Evolutionary conservation across 2,329 filamentous ascomycete species (phyloP).

Genomic region (Zasmidium angulare): DNA sequence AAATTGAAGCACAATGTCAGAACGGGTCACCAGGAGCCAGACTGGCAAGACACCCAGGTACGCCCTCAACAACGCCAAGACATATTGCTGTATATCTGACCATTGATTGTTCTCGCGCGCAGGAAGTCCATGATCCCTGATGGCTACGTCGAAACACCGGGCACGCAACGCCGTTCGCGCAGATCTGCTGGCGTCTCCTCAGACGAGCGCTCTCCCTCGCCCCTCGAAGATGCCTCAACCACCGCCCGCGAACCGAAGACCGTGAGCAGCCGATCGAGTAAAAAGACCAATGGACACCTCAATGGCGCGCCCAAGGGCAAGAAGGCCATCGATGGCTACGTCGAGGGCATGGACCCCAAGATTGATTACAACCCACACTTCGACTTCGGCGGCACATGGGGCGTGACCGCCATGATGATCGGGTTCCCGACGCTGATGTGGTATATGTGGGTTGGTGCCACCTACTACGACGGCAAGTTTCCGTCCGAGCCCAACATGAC

Average conservation of each 20-base stretch:
- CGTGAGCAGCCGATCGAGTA: slow-evolving; percentile 8
- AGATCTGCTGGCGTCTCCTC: slow-evolving; percentile 37
- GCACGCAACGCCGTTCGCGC: slow-evolving; percentile 44
- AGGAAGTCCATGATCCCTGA: slow-evolving; percentile 42
- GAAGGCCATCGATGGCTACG: slow-evolving; percentile 40
- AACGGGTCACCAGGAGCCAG: slow-evolving; percentile 45
- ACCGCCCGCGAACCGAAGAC: slow-evolving; percentile 14
- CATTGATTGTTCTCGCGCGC: too few species aligned
- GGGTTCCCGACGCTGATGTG: slow-evolving; percentile 95
- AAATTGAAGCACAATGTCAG: slow-evolving; percentile 17
- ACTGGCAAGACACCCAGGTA: slow-evolving; percentile 51
- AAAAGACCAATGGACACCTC: slow-evolving; percentile 34
- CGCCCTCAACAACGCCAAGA: slow-evolving; percentile 21
- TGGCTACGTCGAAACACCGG: slow-evolving; percentile 52
- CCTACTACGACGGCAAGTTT: slow-evolving; percentile 83
- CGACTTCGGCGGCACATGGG: slow-evolving; percentile 87
- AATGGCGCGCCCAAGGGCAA: slow-evolving; percentile 39
- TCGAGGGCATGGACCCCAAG: slow-evolving; percentile 38
- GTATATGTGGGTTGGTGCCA: slow-evolving; percentile 98
- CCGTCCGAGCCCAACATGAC: slow-evolving; percentile 56
- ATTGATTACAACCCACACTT: slow-evolving; percentile 52
- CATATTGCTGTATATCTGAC: not conserved
- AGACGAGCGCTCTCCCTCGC: slow-evolving; percentile 39
- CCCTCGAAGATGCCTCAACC: slow-evolving; percentile 25
- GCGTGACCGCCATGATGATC: slow-evolving; percentile 81